phyloP scores from a whole-genome alignment of 306 rosid species.

The Cyclanthera cordifolia region DNA sequence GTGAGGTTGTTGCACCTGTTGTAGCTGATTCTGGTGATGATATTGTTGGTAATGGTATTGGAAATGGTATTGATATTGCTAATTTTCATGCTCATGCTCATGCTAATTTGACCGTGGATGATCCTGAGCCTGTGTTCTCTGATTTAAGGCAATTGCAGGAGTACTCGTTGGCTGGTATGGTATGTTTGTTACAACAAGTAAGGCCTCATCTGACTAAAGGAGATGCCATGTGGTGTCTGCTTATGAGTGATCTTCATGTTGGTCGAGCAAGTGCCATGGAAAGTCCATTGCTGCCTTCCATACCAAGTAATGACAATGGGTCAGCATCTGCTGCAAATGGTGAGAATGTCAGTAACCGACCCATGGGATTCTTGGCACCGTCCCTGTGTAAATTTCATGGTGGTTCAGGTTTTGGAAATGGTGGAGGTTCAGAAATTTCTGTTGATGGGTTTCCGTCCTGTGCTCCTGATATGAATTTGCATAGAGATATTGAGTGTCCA shows the following conservation, averaged over 20 bases:
- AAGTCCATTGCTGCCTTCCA: constrained; percentile 43
- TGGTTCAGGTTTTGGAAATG: constrained; percentile 86
- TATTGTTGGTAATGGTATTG: constrained; percentile 10
- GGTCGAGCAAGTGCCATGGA: constrained; percentile 74
- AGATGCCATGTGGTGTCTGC: constrained; percentile 96
- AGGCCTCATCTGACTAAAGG: constrained; percentile 78
- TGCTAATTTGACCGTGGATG: constrained; percentile 38
- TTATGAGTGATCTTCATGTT: constrained; percentile 89
- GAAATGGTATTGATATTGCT: background rate
- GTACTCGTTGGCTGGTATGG: constrained; percentile 74
- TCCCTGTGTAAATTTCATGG: constrained; percentile 74
- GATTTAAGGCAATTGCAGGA: constrained; percentile 82
- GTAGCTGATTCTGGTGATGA: background rate
- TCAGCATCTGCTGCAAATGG: constrained; percentile 16
- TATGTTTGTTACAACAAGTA: constrained; percentile 68
- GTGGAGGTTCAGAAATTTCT: constrained; percentile 47
- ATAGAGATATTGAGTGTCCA: constrained; percentile 72
- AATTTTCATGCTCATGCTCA: background rate
- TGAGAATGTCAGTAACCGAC: constrained; percentile 31
- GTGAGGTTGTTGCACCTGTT: background rate
- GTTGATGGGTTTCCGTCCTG: constrained; percentile 37
- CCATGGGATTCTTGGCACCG: constrained; percentile 44
- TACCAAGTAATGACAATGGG: constrained; percentile 20
- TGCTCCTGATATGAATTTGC: constrained; percentile 42
- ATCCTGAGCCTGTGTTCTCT: constrained; percentile 45